phyloP scores from a whole-genome alignment of 345 rosid genomes.

The Ceriops decandra region DNA sequence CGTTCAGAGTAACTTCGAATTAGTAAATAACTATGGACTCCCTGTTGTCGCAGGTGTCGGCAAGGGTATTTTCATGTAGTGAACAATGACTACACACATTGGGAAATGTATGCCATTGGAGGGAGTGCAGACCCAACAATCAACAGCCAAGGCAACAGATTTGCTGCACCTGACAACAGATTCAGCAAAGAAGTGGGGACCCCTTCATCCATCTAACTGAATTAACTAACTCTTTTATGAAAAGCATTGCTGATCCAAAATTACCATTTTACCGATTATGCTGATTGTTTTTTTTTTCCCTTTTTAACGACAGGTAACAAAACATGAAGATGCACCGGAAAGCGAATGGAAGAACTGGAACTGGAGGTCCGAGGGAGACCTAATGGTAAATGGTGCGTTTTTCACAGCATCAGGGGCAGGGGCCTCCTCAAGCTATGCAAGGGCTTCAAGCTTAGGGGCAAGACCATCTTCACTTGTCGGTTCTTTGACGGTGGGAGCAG shows the following conservation, averaged over 20 bases:
- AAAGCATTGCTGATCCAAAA: not conserved
- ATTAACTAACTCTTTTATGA: slow-evolving; percentile 15
- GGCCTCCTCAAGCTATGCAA: slow-evolving; percentile 30
- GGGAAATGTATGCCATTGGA: slow-evolving; percentile 36
- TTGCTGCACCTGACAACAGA: slow-evolving; percentile 22
- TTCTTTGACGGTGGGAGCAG: slow-evolving; percentile 14
- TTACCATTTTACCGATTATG: too few species aligned
- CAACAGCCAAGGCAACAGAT: slow-evolving; percentile 31
- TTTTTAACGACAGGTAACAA: slow-evolving; percentile 18
- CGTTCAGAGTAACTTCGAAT: not conserved
- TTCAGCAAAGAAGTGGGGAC: slow-evolving; percentile 24
- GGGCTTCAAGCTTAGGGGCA: slow-evolving; percentile 29
- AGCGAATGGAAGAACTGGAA: slow-evolving; percentile 33
- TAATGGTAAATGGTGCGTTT: slow-evolving; percentile 26
- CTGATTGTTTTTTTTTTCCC: too few species aligned
- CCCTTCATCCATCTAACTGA: slow-evolving; percentile 3
- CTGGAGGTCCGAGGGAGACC: slow-evolving; percentile 33
- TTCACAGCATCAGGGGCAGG: slow-evolving; percentile 27
- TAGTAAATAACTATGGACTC: not conserved
- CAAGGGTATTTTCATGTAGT: slow-evolving; percentile 33
- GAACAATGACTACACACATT: slow-evolving; percentile 32
- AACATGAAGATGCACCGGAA: slow-evolving; percentile 30
- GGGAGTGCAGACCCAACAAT: slow-evolving; percentile 29
- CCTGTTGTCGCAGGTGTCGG: slow-evolving; percentile 18
- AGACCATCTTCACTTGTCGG: slow-evolving; percentile 29